phyloP scores from a whole-genome alignment of 495 filamentous ascomycete genomes.

The Cetradonia linearis region DNA sequence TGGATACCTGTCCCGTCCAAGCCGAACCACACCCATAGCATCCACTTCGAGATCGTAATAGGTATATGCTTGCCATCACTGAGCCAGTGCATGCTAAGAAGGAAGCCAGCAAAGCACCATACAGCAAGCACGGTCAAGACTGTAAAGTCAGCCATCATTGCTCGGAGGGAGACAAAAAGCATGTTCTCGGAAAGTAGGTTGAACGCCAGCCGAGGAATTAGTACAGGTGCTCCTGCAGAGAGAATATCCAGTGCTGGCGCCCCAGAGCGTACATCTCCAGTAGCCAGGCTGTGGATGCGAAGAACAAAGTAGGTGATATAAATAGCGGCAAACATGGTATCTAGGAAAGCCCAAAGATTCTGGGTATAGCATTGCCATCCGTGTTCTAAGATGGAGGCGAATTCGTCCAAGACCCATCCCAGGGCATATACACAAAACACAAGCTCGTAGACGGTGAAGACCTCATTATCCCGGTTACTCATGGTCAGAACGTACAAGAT shows the following conservation, averaged over 20 bases:
- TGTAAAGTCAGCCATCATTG: slow-evolving; percentile 67
- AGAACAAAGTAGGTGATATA: slow-evolving; percentile 51
- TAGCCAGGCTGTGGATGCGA: slow-evolving; percentile 46
- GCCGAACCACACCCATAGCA: slow-evolving; percentile 75
- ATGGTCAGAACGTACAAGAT: slow-evolving; percentile 54
- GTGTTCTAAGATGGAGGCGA: slow-evolving; percentile 61
- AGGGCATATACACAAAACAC: slow-evolving; percentile 54
- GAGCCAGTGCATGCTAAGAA: slow-evolving; percentile 62
- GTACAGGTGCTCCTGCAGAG: slow-evolving; percentile 56
- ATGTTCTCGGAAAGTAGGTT: slow-evolving; percentile 65
- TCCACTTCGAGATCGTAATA: slow-evolving; percentile 62
- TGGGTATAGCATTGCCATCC: slow-evolving; percentile 69
- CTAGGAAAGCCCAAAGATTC: slow-evolving; percentile 70
- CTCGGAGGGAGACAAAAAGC: slow-evolving; percentile 57
- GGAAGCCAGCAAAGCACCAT: slow-evolving; percentile 66
- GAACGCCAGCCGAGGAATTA: slow-evolving; percentile 64
- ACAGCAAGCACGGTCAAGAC: slow-evolving; percentile 51
- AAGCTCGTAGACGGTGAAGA: slow-evolving; percentile 43
- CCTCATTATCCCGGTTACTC: slow-evolving; percentile 42
- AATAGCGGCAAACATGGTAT: slow-evolving; percentile 54
- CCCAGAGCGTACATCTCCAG: slow-evolving; percentile 30
- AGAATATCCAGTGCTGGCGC: slow-evolving; percentile 58
- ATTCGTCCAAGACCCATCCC: slow-evolving; percentile 65
- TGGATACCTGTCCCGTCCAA: slow-evolving; percentile 64
- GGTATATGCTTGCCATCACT: slow-evolving; percentile 34